Base-by-base conservation (phyloP, 306 rosid species). In the Mimosa pudica region DNA sequence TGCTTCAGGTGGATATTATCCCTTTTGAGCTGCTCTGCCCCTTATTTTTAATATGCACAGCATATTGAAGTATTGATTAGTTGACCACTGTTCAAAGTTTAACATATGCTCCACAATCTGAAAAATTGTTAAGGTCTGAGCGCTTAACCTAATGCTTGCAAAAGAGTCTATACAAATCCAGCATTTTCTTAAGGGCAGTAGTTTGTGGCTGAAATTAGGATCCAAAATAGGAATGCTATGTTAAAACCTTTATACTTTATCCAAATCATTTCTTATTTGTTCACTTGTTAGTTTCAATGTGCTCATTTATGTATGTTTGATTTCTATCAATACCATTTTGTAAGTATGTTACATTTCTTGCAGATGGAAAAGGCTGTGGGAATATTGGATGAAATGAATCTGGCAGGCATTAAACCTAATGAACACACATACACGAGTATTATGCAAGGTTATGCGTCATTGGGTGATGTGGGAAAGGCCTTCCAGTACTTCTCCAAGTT, bases 401-500 rank as follows among this genome's bases (percentile, higher is more conserved):
- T 95, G 70, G 98, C 97, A 16, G 96, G 98, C 33, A 64, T 93
- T 49, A 82, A 73, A 80, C 97, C 98, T 70, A 86, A 95, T 83
- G 91, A 93, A 75, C 98, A 89, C 81, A 92, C 98, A 8, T 95
- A 95, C 86, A 95, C 98, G 36, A 91, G 86, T 77, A 88, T 95
- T 54, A 95, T 95, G 98, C 91, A 92, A 79, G 98, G 98, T 71
- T 92, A 92, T 82, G 98, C 98, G 79, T 89, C 98, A 5, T 20
- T 93, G 79, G 98, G 98, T 51, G 97, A 95, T 77, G 93, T 89
- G n/a, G 98, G 87, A 82, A 92, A 89, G 84, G 97, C 98, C 73
- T 95, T 95, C 7, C 88, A 83, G 80, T 95, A 87, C 86, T 95
- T 95, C 80, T 85, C 92, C 3, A 81, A 70, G 81, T 78, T 95